phyloP scores from a whole-genome alignment of 805 yeast genomes.

The Starmerella stigmatis region DNA sequence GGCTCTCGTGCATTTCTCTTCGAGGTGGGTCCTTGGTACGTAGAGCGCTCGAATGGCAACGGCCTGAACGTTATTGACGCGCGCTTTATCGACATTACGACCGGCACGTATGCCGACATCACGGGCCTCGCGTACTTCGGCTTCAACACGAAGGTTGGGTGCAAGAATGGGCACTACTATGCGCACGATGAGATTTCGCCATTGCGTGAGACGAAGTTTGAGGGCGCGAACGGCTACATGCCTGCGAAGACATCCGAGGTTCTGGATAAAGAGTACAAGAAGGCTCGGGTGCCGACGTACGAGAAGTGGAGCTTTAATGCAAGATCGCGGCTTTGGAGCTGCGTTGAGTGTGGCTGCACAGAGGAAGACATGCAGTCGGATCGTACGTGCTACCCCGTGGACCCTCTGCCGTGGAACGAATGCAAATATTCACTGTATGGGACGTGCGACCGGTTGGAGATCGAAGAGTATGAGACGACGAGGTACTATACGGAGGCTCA shows the following conservation, averaged over 20 bases:
- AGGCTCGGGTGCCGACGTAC: conserved; percentile 6
- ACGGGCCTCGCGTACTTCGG: conserved; percentile 37
- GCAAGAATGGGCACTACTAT: conserved; percentile 49
- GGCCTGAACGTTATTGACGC: conserved; percentile 44
- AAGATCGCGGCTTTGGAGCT: conserved; percentile 14
- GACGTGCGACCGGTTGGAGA: conserved; percentile 15
- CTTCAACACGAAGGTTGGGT: conserved; percentile 30
- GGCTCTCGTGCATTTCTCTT: conserved; percentile 38
- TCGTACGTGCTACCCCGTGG: background rate
- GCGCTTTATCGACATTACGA: conserved; percentile 49
- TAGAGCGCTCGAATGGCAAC: conserved; percentile 41
- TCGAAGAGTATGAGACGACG: conserved; percentile 14
- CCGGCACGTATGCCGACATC: conserved; percentile 51
- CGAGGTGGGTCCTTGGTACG: conserved; percentile 42
- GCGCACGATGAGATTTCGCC: conserved; percentile 42
- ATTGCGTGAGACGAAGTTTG: conserved; percentile 44
- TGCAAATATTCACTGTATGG: conserved; percentile 10
- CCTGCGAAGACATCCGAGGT: conserved; percentile 35
- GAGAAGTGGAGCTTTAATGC: conserved; percentile 18
- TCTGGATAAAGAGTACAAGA: conserved; percentile 33
- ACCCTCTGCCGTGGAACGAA: background rate
- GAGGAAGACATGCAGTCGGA: background rate
- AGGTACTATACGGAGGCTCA: conserved; percentile 7
- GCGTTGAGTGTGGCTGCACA: background rate
- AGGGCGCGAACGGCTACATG: conserved; percentile 42